Evolutionary conservation across 2,329 filamentous ascomycete species (phyloP).

Genomic region (Aspergillus spinulosporus): DNA sequence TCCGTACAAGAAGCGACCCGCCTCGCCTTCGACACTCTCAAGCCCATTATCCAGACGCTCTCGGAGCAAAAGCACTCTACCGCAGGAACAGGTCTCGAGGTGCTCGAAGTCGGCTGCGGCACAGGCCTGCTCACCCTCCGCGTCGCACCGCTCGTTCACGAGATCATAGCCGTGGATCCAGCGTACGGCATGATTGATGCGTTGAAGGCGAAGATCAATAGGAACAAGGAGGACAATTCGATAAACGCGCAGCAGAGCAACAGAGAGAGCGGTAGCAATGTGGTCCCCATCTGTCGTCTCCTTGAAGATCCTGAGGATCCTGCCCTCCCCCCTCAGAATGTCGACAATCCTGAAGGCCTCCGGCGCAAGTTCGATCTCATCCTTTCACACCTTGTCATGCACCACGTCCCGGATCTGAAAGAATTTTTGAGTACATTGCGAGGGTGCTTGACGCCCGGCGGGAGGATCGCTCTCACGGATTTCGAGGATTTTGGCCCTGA

Average conservation of each 20-base stretch:
- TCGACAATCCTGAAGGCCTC: constrained; percentile 26
- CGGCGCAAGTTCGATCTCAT: constrained; percentile 53
- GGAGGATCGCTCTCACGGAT: constrained; percentile 56
- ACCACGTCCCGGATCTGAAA: constrained; percentile 54
- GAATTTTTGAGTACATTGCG: constrained; percentile 49
- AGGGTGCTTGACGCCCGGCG: constrained; percentile 51
- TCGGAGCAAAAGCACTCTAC: constrained; percentile 20
- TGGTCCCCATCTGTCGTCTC: constrained; percentile 49
- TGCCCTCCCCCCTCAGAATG: constrained; percentile 38
- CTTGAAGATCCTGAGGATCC: constrained; percentile 54
- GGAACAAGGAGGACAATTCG: constrained; percentile 7
- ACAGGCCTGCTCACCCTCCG: constrained; percentile 56
- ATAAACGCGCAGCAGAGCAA: constrained; percentile 27
- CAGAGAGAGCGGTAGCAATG: constrained; percentile 43
- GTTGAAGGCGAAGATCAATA: constrained; percentile 36
- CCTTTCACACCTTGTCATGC: constrained; percentile 56
- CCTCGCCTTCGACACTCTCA: constrained; percentile 50
- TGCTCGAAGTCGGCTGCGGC: constrained; percentile 60
- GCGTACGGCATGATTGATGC: constrained; percentile 58
- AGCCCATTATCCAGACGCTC: constrained; percentile 26
- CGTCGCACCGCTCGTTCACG: constrained; percentile 50
- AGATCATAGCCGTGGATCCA: constrained; percentile 56
- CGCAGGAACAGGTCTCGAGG: constrained; percentile 34
- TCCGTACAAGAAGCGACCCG: constrained; percentile 49
- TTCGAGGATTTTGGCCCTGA: constrained; percentile 59